Conservation (phyloP, 2,329 filamentous ascomycete species). For the Calycina herbarum region DNA sequence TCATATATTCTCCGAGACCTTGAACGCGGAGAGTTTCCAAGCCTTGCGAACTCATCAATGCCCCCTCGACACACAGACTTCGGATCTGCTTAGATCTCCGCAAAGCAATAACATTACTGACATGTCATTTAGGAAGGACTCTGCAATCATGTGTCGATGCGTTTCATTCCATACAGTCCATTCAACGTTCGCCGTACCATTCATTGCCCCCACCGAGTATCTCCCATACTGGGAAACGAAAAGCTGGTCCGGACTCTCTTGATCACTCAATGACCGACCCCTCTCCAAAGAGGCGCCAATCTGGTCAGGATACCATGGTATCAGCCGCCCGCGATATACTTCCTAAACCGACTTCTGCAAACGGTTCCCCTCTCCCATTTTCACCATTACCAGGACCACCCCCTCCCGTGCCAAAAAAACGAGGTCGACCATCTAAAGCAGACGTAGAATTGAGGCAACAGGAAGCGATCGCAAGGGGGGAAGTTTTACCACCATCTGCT, state of each 20-base stretch:
- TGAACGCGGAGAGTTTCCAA: constrained; percentile 23
- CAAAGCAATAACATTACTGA: constrained; percentile 16
- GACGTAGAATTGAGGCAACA: constrained; percentile 31
- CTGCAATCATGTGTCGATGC: constrained; percentile 33
- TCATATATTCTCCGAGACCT: constrained; percentile 17
- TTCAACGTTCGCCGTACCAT: constrained; percentile 12
- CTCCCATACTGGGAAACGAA: constrained; percentile 28
- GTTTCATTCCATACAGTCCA: constrained; percentile 27
- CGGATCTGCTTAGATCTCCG: constrained; percentile 9
- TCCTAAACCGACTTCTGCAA: constrained; percentile 33
- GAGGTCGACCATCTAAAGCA: constrained; percentile 37
- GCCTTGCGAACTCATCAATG: constrained; percentile 17
- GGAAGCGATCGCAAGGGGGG: constrained; percentile 33
- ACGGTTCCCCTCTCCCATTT: constrained; percentile 28
- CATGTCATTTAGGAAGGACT: constrained; percentile 31
- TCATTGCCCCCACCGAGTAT: constrained; percentile 16
- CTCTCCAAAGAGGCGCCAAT: constrained; percentile 30
- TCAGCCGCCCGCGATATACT: constrained; percentile 28
- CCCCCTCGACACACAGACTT: constrained; percentile 25
- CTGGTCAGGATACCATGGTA: constrained; percentile 17
- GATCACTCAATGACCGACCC: constrained; percentile 22
- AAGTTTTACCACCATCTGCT: constrained; percentile 28
- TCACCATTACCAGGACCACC: constrained; percentile 17
- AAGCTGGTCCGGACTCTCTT: constrained; percentile 24
- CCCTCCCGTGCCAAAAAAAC: constrained; percentile 28